Percentiles rank a stretch among this genome's conserved stretches.
Conservation (phyloP, 139 green algal species). For the Zygnema circumcarinatum region DNA sequence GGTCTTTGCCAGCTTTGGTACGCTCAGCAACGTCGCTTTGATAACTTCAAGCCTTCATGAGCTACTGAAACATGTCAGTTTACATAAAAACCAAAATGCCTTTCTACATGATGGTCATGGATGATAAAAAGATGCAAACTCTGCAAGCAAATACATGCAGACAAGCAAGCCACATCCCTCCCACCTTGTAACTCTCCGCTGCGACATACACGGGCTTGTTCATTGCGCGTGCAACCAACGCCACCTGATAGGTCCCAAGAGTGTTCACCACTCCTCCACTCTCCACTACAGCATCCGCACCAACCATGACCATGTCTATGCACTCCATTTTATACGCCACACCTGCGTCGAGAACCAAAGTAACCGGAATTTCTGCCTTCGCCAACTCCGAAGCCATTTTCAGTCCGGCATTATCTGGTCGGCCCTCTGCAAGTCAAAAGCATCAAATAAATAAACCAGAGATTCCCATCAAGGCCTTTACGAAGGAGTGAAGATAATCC, state of each 20-base stretch:
- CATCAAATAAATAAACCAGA: too few species aligned
- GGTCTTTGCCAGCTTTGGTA: too few species aligned
- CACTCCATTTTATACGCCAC: constrained; percentile 83
- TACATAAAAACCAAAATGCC: too few species aligned
- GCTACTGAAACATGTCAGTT: too few species aligned
- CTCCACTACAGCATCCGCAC: constrained; percentile 94
- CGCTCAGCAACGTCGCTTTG: too few species aligned
- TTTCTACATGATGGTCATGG: too few species aligned
- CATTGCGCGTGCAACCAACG: constrained; percentile 77
- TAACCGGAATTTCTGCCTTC: constrained; percentile 78
- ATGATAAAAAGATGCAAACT: too few species aligned
- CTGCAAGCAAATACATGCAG: too few species aligned
- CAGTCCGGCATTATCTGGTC: constrained; percentile 82
- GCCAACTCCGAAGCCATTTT: constrained; percentile 68
- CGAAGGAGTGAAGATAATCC: too few species aligned
- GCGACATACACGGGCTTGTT: constrained; percentile 92
- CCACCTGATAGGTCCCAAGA: constrained; percentile 81
- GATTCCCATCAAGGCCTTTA: too few species aligned
- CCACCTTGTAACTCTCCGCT: constrained; percentile 97
- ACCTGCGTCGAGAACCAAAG: constrained; percentile 82
- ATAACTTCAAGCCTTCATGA: too few species aligned
- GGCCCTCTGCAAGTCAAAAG: constrained; percentile 46
- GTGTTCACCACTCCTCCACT: constrained; percentile 97
- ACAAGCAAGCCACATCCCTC: too few species aligned
- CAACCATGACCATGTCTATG: constrained; percentile 88